Evolutionary conservation across 768 basidiomycete genomes (phyloP).

Genomic region (Leccinum disarticulatum): DNA sequence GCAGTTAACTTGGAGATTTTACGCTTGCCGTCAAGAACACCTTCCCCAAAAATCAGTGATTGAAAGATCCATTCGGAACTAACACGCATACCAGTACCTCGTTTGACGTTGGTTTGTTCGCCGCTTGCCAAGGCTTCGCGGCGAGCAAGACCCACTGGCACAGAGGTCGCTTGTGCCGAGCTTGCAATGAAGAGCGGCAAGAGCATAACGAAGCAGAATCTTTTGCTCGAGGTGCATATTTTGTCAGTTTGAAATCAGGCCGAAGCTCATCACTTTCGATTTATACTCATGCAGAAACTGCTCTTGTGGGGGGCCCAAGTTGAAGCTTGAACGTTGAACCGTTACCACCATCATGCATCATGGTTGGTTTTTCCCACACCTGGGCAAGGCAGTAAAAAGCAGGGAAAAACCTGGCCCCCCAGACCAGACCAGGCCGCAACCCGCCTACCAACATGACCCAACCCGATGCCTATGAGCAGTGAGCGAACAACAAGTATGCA

Average conservation of each 20-base stretch:
- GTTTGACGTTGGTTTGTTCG: not conserved
- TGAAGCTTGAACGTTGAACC: no score
- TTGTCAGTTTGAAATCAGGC: not conserved
- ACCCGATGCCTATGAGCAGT: no score
- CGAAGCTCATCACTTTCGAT: not conserved
- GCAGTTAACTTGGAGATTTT: not conserved
- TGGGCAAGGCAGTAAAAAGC: no score
- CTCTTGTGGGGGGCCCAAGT: no score
- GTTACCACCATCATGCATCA: no score
- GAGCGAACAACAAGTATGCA: no score
- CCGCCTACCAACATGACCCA: no score
- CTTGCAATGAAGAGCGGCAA: constrained; percentile 1
- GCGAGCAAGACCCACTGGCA: not conserved
- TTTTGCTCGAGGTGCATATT: not conserved
- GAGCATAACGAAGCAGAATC: not conserved
- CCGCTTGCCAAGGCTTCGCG: not conserved
- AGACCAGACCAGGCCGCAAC: no score
- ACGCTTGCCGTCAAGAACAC: not conserved
- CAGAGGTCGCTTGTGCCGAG: not conserved
- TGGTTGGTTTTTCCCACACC: no score
- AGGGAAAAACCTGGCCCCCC: no score
- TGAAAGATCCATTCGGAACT: not conserved
- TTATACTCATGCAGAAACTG: not conserved
- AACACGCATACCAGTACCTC: not conserved
- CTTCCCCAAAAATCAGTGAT: not conserved